Evolutionary conservation across 192 early-diverging fungal genomes (phyloP).

Genomic region (Coemansia sp.): DNA sequence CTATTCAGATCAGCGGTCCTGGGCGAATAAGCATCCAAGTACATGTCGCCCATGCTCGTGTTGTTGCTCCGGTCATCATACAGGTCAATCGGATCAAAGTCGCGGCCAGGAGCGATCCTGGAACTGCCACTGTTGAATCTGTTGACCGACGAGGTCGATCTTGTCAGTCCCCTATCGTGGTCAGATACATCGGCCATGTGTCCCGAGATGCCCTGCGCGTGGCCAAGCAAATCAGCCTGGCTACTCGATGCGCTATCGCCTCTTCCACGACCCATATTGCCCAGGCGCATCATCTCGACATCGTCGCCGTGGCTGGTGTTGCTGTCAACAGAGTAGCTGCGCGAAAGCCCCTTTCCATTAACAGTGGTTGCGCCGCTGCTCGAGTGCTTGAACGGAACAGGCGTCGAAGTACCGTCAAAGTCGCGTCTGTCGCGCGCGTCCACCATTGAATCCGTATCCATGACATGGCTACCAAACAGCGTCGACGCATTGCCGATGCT

Average conservation of each 20-base stretch:
- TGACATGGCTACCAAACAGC: constrained; percentile 35
- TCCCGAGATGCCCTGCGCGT: constrained; percentile 26
- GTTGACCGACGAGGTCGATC: constrained; percentile 12
- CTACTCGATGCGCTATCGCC: constrained; percentile 18
- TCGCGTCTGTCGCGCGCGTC: constrained; percentile 52
- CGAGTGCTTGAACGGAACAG: constrained; percentile 18
- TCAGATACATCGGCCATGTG: constrained; percentile 14
- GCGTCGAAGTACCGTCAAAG: constrained; percentile 51
- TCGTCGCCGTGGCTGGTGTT: constrained; percentile 18
- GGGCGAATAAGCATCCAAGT: constrained; percentile 1
- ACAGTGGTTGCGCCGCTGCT: background rate
- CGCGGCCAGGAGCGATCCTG: background rate
- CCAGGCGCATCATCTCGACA: constrained; percentile 27
- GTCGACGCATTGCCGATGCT: constrained; percentile 43
- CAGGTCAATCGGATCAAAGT: constrained; percentile 11
- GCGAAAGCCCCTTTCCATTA: constrained; percentile 16
- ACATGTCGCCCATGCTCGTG: background rate
- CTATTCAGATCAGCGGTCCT: background rate
- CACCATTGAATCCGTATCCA: constrained; percentile 46
- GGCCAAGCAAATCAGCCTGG: constrained; percentile 35
- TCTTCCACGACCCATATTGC: constrained; percentile 2
- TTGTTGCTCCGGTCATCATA: background rate
- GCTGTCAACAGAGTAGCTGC: constrained; percentile 48
- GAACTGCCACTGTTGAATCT: background rate
- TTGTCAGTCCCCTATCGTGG: constrained; percentile 15